phyloP scores from a whole-genome alignment of 2,329 filamentous ascomycete genomes.

The Xylaria sp. region DNA sequence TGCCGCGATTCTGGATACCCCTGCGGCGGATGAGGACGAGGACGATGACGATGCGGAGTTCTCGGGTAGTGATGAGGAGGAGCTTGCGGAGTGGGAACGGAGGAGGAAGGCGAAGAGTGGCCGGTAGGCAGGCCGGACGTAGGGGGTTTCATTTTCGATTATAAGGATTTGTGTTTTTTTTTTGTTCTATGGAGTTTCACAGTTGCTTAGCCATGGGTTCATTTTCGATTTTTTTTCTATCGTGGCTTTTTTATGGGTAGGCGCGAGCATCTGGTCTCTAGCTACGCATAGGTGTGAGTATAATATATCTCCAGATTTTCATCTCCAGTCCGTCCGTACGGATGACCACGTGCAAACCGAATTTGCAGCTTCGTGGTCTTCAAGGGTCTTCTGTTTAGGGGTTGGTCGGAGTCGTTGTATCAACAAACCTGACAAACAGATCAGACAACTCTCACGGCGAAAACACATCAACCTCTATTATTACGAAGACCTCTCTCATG shows the following conservation, averaged over 20 bases:
- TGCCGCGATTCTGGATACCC: slow-evolving; percentile 19
- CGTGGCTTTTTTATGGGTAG: not conserved
- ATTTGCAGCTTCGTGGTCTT: too few species aligned
- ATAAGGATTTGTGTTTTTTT: not conserved
- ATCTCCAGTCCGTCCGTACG: not conserved
- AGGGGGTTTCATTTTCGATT: not conserved
- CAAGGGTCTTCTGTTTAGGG: not conserved
- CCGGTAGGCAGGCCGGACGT: slow-evolving; percentile 18
- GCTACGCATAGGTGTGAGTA: slow-evolving; percentile 11
- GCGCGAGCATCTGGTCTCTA: slow-evolving; percentile 4
- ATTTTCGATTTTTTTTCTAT: not conserved
- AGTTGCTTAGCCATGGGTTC: slow-evolving; percentile 1
- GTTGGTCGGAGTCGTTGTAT: too few species aligned
- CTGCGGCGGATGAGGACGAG: slow-evolving; percentile 34
- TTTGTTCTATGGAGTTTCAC: slow-evolving; percentile 2
- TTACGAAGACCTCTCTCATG: too few species aligned
- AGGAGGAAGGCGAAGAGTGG: slow-evolving; percentile 35
- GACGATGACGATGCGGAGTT: slow-evolving; percentile 58
- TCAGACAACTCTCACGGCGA: not conserved
- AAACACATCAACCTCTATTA: too few species aligned
- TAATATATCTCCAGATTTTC: slow-evolving; percentile 6
- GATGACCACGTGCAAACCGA: too few species aligned
- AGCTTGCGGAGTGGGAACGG: slow-evolving; percentile 57
- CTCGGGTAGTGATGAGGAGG: slow-evolving; percentile 59
- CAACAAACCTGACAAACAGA: not conserved